Evolutionary conservation across 2,329 filamentous ascomycete genomes (phyloP), one percentile per base, ranked within the genome.

Genomic region (Scleromitrula shiraiana): DNA sequence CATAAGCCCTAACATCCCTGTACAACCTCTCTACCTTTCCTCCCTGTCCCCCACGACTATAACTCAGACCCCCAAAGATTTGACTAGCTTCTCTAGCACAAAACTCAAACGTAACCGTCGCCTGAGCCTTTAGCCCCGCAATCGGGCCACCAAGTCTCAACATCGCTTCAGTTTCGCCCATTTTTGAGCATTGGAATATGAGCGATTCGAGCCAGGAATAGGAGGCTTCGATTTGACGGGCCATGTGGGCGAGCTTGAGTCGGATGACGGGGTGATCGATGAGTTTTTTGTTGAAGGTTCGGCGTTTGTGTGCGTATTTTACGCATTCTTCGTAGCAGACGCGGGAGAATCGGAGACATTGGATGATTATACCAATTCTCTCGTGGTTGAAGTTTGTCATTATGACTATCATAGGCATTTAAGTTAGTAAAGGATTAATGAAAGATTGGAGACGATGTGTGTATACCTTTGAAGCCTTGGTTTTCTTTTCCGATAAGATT

Each of bases 341-440:
- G 57, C 93, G 89, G 36, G 87, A 83, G 78, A 98, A 97, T 63
- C 93, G 89, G 56, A 96, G 68, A 63, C 83, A 95, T 71, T 98
- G 93, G 73, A 97, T 97, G 71, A 97, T 90, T 69, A 98, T 97
- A 54, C 93, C 93, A 60, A 98, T 90, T 54, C 93, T 88, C 73
- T 98, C 93, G 76, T 97, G 93, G 78, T 97, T 97, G 76, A 96
- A 96, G 77, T 96, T 96, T 66, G 88, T 96, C 91, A 97, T 97
- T 75, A 98, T 91, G 65, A 95, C 89, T 78, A 51, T 46, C 2
- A 7, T 14, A 4, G n/a, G n/a, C n/a, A n/a, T n/a, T n/a, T n/a
- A 41, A 37, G 17, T 53, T 37, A 55, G 56, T 53, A 38, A 15
- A 8, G 20, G 29, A 12, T 19, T 8, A 29, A 38, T 36, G 12